phyloP scores from a whole-genome alignment of 2,329 filamentous ascomycete species.

The Amylocarpus encephaloides region DNA sequence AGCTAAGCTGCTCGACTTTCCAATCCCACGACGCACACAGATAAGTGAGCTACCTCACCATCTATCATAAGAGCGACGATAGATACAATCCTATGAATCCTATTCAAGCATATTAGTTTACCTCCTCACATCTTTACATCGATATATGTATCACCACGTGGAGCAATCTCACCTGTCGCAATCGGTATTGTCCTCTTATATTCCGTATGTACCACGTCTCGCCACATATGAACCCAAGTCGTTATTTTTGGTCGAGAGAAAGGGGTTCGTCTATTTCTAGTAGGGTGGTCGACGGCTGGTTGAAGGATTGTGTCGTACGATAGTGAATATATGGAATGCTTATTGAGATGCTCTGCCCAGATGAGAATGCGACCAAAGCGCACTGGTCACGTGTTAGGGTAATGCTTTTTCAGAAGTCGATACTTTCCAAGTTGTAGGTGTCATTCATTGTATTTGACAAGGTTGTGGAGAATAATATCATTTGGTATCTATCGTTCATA shows the following conservation, averaged over 20 bases:
- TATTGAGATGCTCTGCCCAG: slow-evolving; percentile 20
- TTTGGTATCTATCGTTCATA: too few relatives aligned
- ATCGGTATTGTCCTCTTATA: slow-evolving; percentile 20
- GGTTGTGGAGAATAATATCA: too few relatives aligned
- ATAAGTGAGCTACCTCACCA: slow-evolving; percentile 19
- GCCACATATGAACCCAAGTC: slow-evolving; percentile 11
- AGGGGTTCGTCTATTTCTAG: slow-evolving; percentile 11
- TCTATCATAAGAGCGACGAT: slow-evolving; percentile 19
- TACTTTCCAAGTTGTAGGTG: neutral
- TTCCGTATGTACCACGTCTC: slow-evolving; percentile 15
- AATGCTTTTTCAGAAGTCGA: neutral
- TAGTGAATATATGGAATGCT: slow-evolving; percentile 19
- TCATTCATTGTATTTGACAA: too few relatives aligned
- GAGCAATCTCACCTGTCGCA: slow-evolving; percentile 30
- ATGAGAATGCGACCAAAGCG: slow-evolving; percentile 20
- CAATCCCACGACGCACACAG: slow-evolving; percentile 25
- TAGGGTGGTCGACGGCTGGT: slow-evolving; percentile 15
- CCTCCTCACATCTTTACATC: slow-evolving; percentile 17
- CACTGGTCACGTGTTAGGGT: slow-evolving; percentile 18
- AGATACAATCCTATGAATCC: slow-evolving; percentile 11
- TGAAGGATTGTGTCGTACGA: slow-evolving; percentile 23
- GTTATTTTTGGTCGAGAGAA: slow-evolving; percentile 9
- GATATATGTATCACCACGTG: slow-evolving; percentile 30
- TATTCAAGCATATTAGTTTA: slow-evolving; percentile 19
- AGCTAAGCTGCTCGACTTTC: slow-evolving; percentile 26